Percentiles rank a stretch among this genome's conserved stretches.
Conservation (phyloP, 768 basidiomycete genomes). For the Phanerodontia chrysosporium region DNA sequence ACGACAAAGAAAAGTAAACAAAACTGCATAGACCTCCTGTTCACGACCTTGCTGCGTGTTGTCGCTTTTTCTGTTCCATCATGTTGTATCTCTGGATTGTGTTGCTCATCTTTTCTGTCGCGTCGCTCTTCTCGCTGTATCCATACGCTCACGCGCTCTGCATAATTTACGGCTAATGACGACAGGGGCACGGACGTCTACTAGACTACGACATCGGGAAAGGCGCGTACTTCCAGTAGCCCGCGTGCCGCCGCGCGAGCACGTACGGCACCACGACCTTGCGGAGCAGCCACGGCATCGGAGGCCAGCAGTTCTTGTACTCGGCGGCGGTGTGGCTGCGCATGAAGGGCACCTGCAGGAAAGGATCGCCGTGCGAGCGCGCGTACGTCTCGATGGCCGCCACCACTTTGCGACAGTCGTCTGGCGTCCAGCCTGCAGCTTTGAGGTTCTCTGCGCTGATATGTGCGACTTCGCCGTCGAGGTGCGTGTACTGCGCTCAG, state of each 20-base stretch:
- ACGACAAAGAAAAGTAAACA: neutral
- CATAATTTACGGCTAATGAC: too few species aligned
- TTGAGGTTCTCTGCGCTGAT: slow-evolving; percentile 29
- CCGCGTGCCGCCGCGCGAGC: slow-evolving; percentile 30
- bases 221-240: slow-evolving; percentile 38
- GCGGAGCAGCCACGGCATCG: slow-evolving; percentile 36
- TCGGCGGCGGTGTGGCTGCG: slow-evolving; percentile 35
- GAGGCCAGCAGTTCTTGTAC: slow-evolving; percentile 34
- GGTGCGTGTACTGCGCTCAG: slow-evolving; percentile 28
- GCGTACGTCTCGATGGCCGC: slow-evolving; percentile 27
- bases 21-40: neutral
- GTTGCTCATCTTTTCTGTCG: neutral
- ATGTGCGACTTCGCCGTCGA: slow-evolving; percentile 36
- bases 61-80: neutral
- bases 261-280: slow-evolving; percentile 34
- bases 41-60: neutral
- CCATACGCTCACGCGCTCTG: neutral
- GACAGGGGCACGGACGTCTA: too few species aligned
- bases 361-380: slow-evolving; percentile 30
- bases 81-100: neutral
- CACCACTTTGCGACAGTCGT: slow-evolving; percentile 26
- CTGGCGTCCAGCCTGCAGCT: slow-evolving; percentile 23
- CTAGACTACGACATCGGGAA: slow-evolving; percentile 30
- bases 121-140: neutral
- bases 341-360: slow-evolving; percentile 33